Percentiles rank a stretch among this genome's conserved stretches.
Conservation (phyloP, 208 protist genomes). For the Acanthamoeba lenticulata region DNA sequence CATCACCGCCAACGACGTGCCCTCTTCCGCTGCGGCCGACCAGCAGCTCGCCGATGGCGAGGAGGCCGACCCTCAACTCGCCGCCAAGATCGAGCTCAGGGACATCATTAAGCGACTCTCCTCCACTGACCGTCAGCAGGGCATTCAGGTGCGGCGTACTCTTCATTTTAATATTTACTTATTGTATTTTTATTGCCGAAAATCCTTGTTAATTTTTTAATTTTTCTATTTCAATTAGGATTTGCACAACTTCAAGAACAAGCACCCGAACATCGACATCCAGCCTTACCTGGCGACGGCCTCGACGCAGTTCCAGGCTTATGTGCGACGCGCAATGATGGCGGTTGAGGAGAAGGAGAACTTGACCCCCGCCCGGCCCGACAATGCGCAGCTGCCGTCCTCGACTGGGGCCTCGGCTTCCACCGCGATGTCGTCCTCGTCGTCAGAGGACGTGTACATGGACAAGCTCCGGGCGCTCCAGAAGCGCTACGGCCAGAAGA, state of each 20-base stretch:
- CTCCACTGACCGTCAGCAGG: background rate
- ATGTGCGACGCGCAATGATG: constrained; percentile 38
- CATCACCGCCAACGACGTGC: background rate
- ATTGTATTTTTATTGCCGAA: too few relatives aligned
- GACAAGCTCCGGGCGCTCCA: constrained; percentile 51
- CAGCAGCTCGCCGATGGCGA: background rate
- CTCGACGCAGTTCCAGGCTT: constrained; percentile 56
- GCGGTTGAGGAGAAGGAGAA: constrained; percentile 58
- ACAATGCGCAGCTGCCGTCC: background rate
- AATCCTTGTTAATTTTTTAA: background rate
- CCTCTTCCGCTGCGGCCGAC: too few relatives aligned
- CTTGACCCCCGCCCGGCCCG: background rate
- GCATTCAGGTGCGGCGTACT: background rate
- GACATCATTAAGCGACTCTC: background rate
- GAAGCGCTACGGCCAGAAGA: constrained; percentile 52
- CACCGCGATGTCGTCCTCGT: background rate
- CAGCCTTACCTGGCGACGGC: constrained; percentile 33
- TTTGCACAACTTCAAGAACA: constrained; percentile 42
- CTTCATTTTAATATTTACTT: background rate
- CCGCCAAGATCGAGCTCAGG: constrained; percentile 57
- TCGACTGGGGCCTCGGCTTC: background rate
- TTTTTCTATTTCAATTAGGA: background rate
- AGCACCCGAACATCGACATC: constrained; percentile 54
- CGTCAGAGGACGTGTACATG: constrained; percentile 43
- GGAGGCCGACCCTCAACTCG: background rate